A percentile compares a stretch with the other conserved stretches of the same genome.
Evolutionary conservation across 345 rosid genomes (phyloP).

Genomic region (Melaleuca quinquenervia): DNA sequence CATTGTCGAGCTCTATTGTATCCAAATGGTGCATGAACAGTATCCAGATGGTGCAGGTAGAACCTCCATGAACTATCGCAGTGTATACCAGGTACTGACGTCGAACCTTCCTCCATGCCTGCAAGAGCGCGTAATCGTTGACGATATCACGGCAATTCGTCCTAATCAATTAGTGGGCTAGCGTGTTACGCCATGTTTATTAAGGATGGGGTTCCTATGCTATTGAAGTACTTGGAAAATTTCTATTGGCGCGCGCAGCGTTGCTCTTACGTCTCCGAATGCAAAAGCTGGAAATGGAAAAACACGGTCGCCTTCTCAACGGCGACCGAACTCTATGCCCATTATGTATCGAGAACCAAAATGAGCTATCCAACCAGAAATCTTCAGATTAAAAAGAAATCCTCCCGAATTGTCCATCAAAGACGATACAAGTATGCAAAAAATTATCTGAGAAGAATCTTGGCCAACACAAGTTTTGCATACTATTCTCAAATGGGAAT

Average conservation of each 20-base stretch:
- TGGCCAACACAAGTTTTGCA: background rate
- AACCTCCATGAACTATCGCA: background rate
- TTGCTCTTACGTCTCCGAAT: background rate
- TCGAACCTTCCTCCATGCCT: background rate
- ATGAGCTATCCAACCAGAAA: too few species aligned
- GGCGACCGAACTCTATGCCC: background rate
- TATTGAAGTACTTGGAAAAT: background rate
- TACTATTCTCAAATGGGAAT: background rate
- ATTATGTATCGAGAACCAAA: too few species aligned
- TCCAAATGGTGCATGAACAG: background rate
- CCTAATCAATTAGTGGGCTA: background rate
- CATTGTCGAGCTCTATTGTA: background rate
- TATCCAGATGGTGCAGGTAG: background rate
- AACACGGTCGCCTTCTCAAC: background rate
- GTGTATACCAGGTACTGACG: background rate
- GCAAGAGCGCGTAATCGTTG: background rate
- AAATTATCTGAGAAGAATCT: background rate
- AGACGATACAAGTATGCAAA: background rate
- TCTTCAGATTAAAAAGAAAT: too few species aligned
- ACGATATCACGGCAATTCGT: background rate
- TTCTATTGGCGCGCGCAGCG: background rate
- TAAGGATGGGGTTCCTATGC: background rate
- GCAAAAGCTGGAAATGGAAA: background rate
- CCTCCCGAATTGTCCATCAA: background rate
- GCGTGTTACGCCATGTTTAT: background rate